These are phyloP conservation scores for Yueomyces sp. DNA, from an alignment of 805 yeast species.

Conservation along the genomic window DNA sequence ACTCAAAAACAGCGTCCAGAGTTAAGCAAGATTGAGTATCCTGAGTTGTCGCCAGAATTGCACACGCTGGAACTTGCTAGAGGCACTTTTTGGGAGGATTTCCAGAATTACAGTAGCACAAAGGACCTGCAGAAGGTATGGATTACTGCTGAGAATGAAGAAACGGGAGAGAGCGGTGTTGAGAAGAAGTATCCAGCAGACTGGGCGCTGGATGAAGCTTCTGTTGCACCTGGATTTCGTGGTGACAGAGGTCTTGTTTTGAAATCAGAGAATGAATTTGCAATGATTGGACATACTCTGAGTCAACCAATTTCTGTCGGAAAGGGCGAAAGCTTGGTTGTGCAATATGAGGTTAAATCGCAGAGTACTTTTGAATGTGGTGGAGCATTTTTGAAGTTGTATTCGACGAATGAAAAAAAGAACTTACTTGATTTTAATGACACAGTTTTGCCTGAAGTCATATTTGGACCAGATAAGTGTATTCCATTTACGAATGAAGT, in stretches of 20 bases:
- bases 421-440: slow-evolving; percentile 38
- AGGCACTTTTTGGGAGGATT: slow-evolving; percentile 55
- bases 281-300: slow-evolving; percentile 62
- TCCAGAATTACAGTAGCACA: slow-evolving; percentile 28
- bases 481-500: slow-evolving; percentile 61
- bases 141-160: slow-evolving; percentile 25
- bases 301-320: slow-evolving; percentile 41
- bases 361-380: slow-evolving; percentile 76
- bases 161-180: slow-evolving; percentile 16
- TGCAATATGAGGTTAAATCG: slow-evolving; percentile 80
- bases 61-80: background rate
- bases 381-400: slow-evolving; percentile 76
- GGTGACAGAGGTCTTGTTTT: slow-evolving; percentile 69
- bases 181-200: slow-evolving; percentile 19
- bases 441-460: slow-evolving; percentile 34
- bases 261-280: slow-evolving; percentile 64
- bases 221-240: slow-evolving; percentile 1
- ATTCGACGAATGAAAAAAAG: slow-evolving; percentile 28
- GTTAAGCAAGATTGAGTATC: slow-evolving; percentile 1
- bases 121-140: slow-evolving; percentile 31
- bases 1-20: background rate
- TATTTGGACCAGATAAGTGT: slow-evolving; percentile 94
- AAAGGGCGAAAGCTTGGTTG: slow-evolving; percentile 51
- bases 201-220: slow-evolving; percentile 38
- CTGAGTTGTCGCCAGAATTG: background rate